Evolutionary conservation across 2,329 filamentous ascomycete species (phyloP).

Genomic region (Colletotrichum neosansevieriae): DNA sequence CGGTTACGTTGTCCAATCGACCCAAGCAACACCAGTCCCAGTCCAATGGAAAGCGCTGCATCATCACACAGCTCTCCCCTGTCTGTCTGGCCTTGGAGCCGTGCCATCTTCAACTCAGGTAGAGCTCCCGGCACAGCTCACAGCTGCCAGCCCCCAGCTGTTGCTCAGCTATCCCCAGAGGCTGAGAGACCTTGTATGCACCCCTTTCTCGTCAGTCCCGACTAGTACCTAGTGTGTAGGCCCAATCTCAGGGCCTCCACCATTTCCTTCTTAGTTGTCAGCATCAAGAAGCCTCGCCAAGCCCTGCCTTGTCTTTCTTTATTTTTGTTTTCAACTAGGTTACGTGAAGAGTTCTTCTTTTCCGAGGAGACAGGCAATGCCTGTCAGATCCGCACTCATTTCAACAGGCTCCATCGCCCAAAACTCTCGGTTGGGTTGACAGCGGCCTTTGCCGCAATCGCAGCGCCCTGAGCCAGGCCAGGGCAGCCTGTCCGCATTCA

Average conservation of each 20-base stretch:
- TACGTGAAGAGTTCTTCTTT: conserved; percentile 18
- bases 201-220: too few relatives aligned
- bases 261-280: too few relatives aligned
- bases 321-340: not conserved
- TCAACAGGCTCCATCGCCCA: conserved; percentile 29
- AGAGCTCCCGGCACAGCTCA: not conserved
- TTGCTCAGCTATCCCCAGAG: not conserved
- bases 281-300: not conserved
- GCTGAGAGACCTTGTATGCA: not conserved
- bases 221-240: not conserved
- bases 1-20: conserved; percentile 29
- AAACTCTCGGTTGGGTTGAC: conserved; percentile 22
- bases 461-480: conserved; percentile 8
- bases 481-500: conserved; percentile 4
- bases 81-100: conserved; percentile 2
- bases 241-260: not conserved
- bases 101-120: not conserved
- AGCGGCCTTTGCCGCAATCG: conserved; percentile 37
- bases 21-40: conserved; percentile 20
- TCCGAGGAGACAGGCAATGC: conserved; percentile 15
- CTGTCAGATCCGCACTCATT: conserved; percentile 34
- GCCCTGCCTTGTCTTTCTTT: not conserved
- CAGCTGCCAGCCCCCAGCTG: conserved; percentile 4
- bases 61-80: too few relatives aligned
- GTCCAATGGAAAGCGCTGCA: conserved; percentile 36